Evolutionary conservation across 257 asterid species (phyloP), one percentile per base, ranked within the genome.

Genomic region (Asclepias syriaca): DNA sequence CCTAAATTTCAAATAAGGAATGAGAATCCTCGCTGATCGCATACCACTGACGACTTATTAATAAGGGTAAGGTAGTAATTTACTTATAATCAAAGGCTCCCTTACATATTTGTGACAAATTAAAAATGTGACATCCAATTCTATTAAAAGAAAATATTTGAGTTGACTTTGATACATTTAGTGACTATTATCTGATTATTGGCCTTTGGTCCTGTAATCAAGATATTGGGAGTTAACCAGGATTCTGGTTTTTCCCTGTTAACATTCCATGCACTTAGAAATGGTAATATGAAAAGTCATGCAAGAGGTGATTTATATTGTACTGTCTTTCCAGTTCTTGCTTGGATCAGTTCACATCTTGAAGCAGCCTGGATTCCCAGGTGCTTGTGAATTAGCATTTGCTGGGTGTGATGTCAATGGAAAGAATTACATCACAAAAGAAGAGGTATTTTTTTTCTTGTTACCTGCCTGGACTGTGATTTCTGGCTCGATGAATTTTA

Each of bases 261-360:
- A 27, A 34, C 2, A n/a, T 11, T 16, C 29, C 22, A n/a, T 55
- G 37, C 59, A 16, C 32, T 16, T 55, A 8, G 27, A 43, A 15
- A 57, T 18, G 24, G 11, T 21, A 60, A 32, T 34, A 34, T 34
- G 34, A 4, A 7, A 11, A 43, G 18, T 61, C 46, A 32, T 6
- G 0, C 48, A 1, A 29, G 13, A 61, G 22, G 12, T 61, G 19
- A 61, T 32, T 21, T 5, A 21, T 64, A 27, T 39, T 37, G 50
- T 48, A 58, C 11, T 18, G 15, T 70, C 9, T 53, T 81, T 88
- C 51, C 95, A 95, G 99, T 95, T 95, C 85, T 87, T 95, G 90
- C 75, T 90, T 40, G 97, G 95, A 72, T 95, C 99, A 69, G 90
- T 94, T 72, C 86, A 90, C 81, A 69, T 95, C 71, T 77, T 92